Conservation (phyloP, 495 filamentous ascomycete genomes). For the Echria macrotheca region DNA sequence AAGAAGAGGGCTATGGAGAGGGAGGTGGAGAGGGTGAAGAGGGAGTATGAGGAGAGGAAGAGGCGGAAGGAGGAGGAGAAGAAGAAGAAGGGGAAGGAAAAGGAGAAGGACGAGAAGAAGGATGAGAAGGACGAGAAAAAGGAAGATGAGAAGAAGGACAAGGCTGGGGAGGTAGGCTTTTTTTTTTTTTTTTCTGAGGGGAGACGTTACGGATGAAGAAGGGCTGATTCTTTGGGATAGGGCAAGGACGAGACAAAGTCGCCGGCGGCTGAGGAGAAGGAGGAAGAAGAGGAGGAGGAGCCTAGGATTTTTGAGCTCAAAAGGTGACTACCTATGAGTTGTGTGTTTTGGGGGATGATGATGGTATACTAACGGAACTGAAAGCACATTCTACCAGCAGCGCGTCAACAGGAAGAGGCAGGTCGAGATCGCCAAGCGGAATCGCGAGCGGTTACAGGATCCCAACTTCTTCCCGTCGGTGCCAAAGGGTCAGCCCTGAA, state of each 20-base stretch:
- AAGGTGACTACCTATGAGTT: constrained; percentile 53
- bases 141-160: constrained; percentile 48
- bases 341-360: no score
- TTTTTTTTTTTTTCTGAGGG: not conserved
- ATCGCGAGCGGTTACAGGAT: constrained; percentile 73
- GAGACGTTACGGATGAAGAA: not conserved
- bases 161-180: constrained; percentile 14
- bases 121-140: constrained; percentile 53
- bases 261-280: constrained; percentile 27
- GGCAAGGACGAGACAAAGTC: constrained; percentile 35
- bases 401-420: constrained; percentile 73
- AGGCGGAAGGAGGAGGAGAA: constrained; percentile 51
- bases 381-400: constrained; percentile 80
- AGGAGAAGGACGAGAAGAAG: constrained; percentile 47
- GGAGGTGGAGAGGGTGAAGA: constrained; percentile 66
- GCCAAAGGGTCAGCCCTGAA: constrained; percentile 61
- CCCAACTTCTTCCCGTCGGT: constrained; percentile 79
- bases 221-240: not conserved
- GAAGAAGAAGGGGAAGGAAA: constrained; percentile 36
- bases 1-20: constrained; percentile 66
- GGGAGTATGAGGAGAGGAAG: constrained; percentile 71
- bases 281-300: constrained; percentile 55
- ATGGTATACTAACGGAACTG: no score
- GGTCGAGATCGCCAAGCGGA: constrained; percentile 73
- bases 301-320: constrained; percentile 82